phyloP scores from a whole-genome alignment of 2,329 filamentous ascomycete species.

The Alternaria rosae region DNA sequence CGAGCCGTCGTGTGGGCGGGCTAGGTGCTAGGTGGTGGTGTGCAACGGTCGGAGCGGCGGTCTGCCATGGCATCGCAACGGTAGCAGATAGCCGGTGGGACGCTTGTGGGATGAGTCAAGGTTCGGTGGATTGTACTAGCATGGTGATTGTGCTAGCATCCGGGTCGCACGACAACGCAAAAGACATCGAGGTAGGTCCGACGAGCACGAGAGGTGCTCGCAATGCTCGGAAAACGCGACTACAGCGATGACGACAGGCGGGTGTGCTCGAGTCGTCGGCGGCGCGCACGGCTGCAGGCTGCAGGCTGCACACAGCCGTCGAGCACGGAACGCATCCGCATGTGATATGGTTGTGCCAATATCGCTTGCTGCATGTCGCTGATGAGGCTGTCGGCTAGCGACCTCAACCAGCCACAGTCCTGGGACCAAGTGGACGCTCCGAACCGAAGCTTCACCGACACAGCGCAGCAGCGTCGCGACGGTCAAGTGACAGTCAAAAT shows the following conservation, averaged over 20 bases:
- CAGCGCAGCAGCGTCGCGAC: slow-evolving; percentile 21
- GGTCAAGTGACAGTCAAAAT: slow-evolving; percentile 17
- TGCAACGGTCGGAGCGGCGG: slow-evolving; percentile 35
- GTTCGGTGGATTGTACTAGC: neutral
- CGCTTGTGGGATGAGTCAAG: slow-evolving; percentile 31
- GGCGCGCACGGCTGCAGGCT: slow-evolving; percentile 4
- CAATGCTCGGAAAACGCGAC: neutral
- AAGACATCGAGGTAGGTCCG: slow-evolving; percentile 12
- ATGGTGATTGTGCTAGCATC: neutral
- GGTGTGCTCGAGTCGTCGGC: slow-evolving; percentile 13
- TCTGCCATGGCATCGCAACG: slow-evolving; percentile 23
- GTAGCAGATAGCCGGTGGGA: slow-evolving; percentile 3
- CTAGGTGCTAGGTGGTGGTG: slow-evolving; percentile 21
- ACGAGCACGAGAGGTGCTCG: slow-evolving; percentile 3
- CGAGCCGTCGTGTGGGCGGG: slow-evolving; percentile 18
- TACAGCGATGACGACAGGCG: slow-evolving; percentile 19
- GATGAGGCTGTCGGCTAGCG: slow-evolving; percentile 30
- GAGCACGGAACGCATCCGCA: slow-evolving; percentile 16
- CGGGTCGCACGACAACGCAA: slow-evolving; percentile 18
- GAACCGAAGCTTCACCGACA: slow-evolving; percentile 24
- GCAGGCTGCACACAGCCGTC: slow-evolving; percentile 35
- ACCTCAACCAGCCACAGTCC: slow-evolving; percentile 22
- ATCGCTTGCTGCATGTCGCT: slow-evolving; percentile 31
- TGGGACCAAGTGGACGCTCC: neutral
- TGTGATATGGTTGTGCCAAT: slow-evolving; percentile 35